Evolutionary conservation across 2,329 filamentous ascomycete species (phyloP).

Genomic region (Hymenoscyphus salicellus): DNA sequence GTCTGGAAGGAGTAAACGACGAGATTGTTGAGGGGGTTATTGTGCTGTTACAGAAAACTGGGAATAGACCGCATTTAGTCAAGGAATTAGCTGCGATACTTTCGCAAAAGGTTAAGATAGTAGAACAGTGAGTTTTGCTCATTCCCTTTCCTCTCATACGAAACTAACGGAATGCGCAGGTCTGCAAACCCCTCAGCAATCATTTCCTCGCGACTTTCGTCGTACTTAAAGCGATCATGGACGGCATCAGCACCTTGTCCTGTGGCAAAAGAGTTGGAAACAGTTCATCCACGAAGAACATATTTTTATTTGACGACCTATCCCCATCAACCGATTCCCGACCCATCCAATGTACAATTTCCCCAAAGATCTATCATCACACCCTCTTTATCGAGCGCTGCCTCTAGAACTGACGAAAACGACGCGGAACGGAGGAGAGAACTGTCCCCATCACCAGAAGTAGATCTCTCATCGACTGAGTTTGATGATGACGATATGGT

Average conservation of each 20-base stretch:
- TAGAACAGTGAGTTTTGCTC: conserved; percentile 75
- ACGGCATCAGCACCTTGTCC: conserved; percentile 77
- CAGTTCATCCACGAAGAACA: conserved; percentile 87
- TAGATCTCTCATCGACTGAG: conserved; percentile 84
- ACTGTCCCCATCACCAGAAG: conserved; percentile 86
- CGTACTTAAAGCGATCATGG: conserved; percentile 86
- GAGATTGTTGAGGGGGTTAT: conserved; percentile 93
- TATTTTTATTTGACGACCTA: conserved; percentile 96
- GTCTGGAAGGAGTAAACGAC: conserved; percentile 83
- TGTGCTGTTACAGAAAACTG: conserved; percentile 80
- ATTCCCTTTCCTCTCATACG: conserved; percentile 16
- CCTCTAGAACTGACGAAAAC: conserved; percentile 70
- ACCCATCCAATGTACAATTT: conserved; percentile 50
- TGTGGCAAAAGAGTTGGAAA: conserved; percentile 86
- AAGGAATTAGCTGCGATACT: conserved; percentile 87
- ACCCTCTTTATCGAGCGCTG: conserved; percentile 72
- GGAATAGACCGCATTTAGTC: conserved; percentile 88
- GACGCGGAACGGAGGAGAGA: conserved; percentile 64
- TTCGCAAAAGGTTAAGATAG: conserved; percentile 70
- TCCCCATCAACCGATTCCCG: conserved; percentile 76
- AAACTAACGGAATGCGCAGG: conserved; percentile 47
- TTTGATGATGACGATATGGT: conserved; percentile 72
- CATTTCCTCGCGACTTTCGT: conserved; percentile 85
- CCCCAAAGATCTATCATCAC: conserved; percentile 67
- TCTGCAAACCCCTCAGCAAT: conserved; percentile 94